Percentiles rank a stretch among this genome's conserved stretches.
Conservation (phyloP, 1,139 yeast species). For the Lodderomyces metapsilosis region DNA sequence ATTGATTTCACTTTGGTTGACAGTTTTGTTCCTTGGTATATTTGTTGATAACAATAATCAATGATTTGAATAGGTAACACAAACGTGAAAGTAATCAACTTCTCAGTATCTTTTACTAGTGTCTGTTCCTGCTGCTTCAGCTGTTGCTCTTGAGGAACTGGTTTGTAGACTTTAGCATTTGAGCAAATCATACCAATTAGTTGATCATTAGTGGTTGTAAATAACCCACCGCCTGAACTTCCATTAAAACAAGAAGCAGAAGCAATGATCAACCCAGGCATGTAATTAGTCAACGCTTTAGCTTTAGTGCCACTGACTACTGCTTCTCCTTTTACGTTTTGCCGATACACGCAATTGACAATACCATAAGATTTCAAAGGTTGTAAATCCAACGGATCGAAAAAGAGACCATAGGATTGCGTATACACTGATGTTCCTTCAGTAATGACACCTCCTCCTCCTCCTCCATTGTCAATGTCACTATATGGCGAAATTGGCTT, state of each 20-base stretch:
- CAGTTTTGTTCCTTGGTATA: constrained; percentile 6
- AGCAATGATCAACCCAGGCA: constrained; percentile 41
- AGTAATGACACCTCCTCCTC: constrained; percentile 5
- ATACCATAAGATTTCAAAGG: constrained; percentile 51
- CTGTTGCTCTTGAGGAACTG: constrained; percentile 11
- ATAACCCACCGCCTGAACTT: constrained; percentile 70
- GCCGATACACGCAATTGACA: constrained; percentile 27
- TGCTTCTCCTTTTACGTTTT: too few relatives aligned
- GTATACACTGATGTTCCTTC: constrained; percentile 44
- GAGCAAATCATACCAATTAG: constrained; percentile 63
- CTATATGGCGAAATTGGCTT: not conserved
- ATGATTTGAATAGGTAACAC: constrained; percentile 31
- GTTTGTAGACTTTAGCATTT: constrained; percentile 46
- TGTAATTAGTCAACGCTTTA: not conserved
- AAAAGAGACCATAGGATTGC: constrained; percentile 59
- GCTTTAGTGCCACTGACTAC: too few relatives aligned
- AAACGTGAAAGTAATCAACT: constrained; percentile 27
- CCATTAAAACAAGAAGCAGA: constrained; percentile 77
- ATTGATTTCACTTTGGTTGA: not conserved
- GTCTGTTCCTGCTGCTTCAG: constrained; percentile 6
- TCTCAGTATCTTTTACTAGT: constrained; percentile 21
- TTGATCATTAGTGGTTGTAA: constrained; percentile 25
- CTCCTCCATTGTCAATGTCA: constrained; percentile 5
- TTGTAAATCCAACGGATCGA: constrained; percentile 17
- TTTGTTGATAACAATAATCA: constrained; percentile 17